Evolutionary conservation across 1,284 basidiomycete species (phyloP), one percentile per base, ranked within the genome.

Genomic region (Cutaneotrichosporon sp.): DNA sequence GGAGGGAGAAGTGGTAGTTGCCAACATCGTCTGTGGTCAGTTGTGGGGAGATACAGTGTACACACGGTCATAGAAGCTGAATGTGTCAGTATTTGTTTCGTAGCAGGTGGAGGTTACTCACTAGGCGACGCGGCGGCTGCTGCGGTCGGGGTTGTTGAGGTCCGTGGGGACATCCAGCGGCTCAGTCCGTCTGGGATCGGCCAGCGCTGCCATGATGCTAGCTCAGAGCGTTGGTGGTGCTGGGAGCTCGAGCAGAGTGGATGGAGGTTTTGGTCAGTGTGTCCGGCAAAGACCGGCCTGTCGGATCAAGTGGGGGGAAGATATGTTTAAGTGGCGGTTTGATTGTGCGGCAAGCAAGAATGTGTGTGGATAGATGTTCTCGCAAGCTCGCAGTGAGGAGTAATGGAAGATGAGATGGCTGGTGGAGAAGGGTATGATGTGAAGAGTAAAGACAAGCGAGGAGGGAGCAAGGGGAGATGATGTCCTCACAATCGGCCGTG

Each of bases 1-100:
- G 89, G 46, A 90, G 83, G 55, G 92, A 92, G 77, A 95, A 97
- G 14, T 90, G 91, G 69, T 78, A 81, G 65, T 80, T 80, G 22
- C 79, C 78, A 11, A 79, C 80, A 65, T 81, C 80, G 51, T 69
- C 69, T 70, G 59, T 10, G 9, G 49, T 59, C n/a, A 62, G 56
- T 18, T 32, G 62, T 46, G 21, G 36, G n/a, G 58, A 4, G 5
- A 21, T 26, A 10, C 36, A 26, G 57, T n/a, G 5, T 3, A 67
- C 72, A 62, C 55, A 74, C 74, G 70, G 60, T 76, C 74, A 40
- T 76, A 76, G 62, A 71, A 76, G 64, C 74, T 76, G 61, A 10
- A 16, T 8, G 38, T 5, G 56, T 61, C 32, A 62, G 52, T 52
- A 18, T 21, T n/a, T 32, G 42, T 46, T 46, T 16, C 14, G 40